Evolutionary conservation across 768 basidiomycete species (phyloP), one percentile per base, ranked within the genome.

Genomic region (Coprinopsis cinerea): DNA sequence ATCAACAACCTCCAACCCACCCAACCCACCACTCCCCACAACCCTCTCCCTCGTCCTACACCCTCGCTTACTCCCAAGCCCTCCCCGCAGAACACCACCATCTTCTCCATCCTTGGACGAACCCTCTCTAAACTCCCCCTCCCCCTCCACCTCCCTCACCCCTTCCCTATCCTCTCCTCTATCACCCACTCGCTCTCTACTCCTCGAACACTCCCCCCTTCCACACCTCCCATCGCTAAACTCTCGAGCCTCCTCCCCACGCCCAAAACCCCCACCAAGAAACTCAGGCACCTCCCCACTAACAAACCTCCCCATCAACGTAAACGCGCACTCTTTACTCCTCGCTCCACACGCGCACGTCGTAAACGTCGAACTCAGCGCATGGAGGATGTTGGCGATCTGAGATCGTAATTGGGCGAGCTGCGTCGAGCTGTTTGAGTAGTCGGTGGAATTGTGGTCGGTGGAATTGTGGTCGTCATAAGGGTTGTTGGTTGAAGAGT

Each of bases 291-390:
- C n/a, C 13, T 40, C 57, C 27, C 61, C 60, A 34, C 69, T 63
- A 26, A 85, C 82, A 53, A 86, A 81, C n/a, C 70, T 70, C 13
- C 77, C 77, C 77, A 86, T 83, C n/a, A 77, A 73, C 11, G 67
- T 70, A 22, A 85, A 61, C 2, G 79, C 83, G 56, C 87, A 89
- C 46, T 84, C 79, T 26, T 69, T 71, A 3, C 82, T 73, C 4
- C 70, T 70, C 9, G 76, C 69, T 4, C 86, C 86, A 54, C 86
- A 88, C 0, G 86, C 86, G 48, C 86, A 88, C 1, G 83, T 82
- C 2, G 82, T 81, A 58, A 88, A 88, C 0, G 82, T 85, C 15
- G 81, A 81, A 5, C 78, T 71, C 46, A 88, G 74, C 4, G 83
- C 74, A 48, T 87, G 83, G 0, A 88, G 73, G 59, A 88, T 81